phyloP scores from a whole-genome alignment of 176 grass and related monocot species.

The Aegilops tauschii region DNA sequence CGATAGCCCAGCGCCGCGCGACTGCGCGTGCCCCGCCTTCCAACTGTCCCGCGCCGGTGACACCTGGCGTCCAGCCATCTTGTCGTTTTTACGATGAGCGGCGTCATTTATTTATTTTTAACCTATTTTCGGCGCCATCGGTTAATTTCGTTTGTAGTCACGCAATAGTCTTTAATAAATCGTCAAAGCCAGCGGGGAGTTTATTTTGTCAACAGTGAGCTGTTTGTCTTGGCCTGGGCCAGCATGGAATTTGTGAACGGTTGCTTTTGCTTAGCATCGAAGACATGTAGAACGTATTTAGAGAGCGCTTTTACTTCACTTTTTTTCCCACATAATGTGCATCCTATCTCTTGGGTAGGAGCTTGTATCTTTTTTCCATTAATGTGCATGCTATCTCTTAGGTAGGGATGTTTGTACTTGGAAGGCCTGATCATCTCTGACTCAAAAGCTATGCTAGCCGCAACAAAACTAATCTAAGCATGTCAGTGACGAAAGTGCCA shows the following conservation, averaged over 20 bases:
- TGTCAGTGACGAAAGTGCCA: too few species aligned
- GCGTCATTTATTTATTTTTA: not conserved
- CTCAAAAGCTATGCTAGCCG: too few species aligned
- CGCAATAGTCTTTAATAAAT: not conserved
- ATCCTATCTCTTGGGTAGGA: too few species aligned
- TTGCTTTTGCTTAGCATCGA: not conserved
- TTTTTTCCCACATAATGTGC: too few species aligned
- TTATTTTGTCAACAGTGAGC: too few species aligned
- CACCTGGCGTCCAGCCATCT: not conserved
- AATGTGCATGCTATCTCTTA: not conserved
- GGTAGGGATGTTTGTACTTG: not conserved
- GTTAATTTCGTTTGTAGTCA: not conserved
- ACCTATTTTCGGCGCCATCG: not conserved
- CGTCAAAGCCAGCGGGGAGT: not conserved
- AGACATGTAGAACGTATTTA: not conserved
- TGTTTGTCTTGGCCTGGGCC: not conserved
- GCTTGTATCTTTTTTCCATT: too few species aligned
- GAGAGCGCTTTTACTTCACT: not conserved
- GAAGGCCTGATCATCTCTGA: not conserved
- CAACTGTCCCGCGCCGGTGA: not conserved
- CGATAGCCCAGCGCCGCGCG: too few species aligned
- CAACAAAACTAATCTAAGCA: too few species aligned
- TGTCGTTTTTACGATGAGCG: not conserved
- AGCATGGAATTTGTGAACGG: not conserved
- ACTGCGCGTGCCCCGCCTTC: not conserved